Evolutionary conservation across 306 rosid species (phyloP).

Genomic region (Neltuma alba): DNA sequence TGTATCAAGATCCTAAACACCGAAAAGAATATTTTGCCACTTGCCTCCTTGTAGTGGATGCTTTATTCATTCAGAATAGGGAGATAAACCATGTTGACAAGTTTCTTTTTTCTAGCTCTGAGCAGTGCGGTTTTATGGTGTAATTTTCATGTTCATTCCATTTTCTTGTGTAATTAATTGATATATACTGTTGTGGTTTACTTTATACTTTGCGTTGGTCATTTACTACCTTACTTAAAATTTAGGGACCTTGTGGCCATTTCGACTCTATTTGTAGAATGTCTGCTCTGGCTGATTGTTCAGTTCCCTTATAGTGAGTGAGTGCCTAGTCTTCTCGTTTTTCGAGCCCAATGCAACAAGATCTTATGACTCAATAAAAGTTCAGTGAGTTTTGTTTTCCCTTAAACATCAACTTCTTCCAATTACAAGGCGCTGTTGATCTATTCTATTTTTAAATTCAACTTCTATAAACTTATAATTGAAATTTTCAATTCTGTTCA

Average conservation of each 20-base stretch:
- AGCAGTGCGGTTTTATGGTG: neutral
- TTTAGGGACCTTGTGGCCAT: neutral
- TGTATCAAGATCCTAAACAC: conserved; percentile 3
- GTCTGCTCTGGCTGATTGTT: neutral
- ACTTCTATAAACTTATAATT: neutral
- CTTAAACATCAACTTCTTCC: neutral
- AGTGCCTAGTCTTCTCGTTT: neutral
- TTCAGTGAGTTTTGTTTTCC: neutral
- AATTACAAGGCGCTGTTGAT: neutral
- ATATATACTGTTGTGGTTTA: neutral
- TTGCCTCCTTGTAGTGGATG: conserved; percentile 17
- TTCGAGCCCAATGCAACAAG: neutral
- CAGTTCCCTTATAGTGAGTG: neutral
- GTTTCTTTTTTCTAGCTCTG: conserved; percentile 17
- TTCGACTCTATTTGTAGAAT: neutral
- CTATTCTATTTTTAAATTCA: neutral
- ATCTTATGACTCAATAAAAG: neutral
- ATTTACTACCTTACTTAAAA: neutral
- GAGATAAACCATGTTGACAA: neutral
- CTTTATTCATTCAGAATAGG: conserved; percentile 15
- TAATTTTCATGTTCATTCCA: neutral
- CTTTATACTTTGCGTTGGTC: neutral
- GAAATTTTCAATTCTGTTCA: neutral
- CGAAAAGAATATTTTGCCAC: neutral
- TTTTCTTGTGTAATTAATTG: neutral